These are phyloP conservation scores for Collariella sp. DNA, from an alignment of 495 filamentous ascomycete species.

Conservation along the genomic window DNA sequence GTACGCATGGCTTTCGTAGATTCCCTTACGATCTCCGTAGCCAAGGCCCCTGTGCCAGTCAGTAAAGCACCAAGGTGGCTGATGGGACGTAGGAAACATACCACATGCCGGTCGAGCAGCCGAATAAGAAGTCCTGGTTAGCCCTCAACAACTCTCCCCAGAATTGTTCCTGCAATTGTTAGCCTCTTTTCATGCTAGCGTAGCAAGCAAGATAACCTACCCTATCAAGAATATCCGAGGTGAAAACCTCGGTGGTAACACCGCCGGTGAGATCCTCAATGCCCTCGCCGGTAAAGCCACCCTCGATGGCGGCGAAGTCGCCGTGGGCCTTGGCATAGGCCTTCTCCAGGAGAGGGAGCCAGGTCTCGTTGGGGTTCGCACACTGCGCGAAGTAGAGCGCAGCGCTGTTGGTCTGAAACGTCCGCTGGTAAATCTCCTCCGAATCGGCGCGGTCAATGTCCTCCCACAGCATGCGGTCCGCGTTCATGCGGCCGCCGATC, in stretches of 20 bases:
- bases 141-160: slow-evolving; percentile 80
- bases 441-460: slow-evolving; percentile 59
- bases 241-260: slow-evolving; percentile 71
- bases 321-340: slow-evolving; percentile 95
- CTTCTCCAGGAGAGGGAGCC: slow-evolving; percentile 90
- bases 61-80: too few species aligned
- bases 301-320: slow-evolving; percentile 74
- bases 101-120: slow-evolving; percentile 60
- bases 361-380: slow-evolving; percentile 79
- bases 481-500: slow-evolving; percentile 29
- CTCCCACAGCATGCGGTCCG: slow-evolving; percentile 62
- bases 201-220: background rate
- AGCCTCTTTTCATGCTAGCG: background rate
- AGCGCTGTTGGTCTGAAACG: slow-evolving; percentile 62
- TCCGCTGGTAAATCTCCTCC: slow-evolving; percentile 69
- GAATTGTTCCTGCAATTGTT: slow-evolving; percentile 51
- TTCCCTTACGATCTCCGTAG: slow-evolving; percentile 58
- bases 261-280: slow-evolving; percentile 92
- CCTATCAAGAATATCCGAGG: slow-evolving; percentile 78
- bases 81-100: too few species aligned
- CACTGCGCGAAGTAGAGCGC: slow-evolving; percentile 85
- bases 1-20: slow-evolving; percentile 77
- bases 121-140: slow-evolving; percentile 83
- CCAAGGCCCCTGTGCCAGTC: slow-evolving; percentile 50
- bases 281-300: slow-evolving; percentile 79